These are phyloP conservation scores for Aspergillus carbonarius DNA, from an alignment of 2,329 filamentous ascomycete species.

Conservation along the genomic window DNA sequence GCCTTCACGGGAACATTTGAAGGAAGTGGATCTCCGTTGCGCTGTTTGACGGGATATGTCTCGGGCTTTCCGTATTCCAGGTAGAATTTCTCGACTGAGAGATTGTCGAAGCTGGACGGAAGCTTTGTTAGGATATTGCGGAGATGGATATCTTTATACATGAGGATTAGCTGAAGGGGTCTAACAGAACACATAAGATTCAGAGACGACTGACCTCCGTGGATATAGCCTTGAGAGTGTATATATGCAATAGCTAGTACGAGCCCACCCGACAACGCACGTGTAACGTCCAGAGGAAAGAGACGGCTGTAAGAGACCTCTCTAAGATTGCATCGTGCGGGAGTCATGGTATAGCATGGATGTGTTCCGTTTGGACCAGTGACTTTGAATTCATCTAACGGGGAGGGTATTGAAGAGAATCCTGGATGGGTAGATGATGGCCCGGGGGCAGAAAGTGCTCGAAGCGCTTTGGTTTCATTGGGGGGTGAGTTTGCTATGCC, in stretches of 20 bases:
- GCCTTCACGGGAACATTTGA: constrained; percentile 29
- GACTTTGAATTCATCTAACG: constrained; percentile 26
- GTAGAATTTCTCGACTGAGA: constrained; percentile 34
- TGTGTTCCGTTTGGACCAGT: constrained; percentile 27
- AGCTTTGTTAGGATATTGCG: constrained; percentile 27
- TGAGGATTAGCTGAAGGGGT: background rate
- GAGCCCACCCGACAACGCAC: constrained; percentile 22
- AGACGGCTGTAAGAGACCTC: constrained; percentile 28
- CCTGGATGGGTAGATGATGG: background rate
- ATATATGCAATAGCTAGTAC: constrained; percentile 25
- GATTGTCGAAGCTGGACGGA: constrained; percentile 25
- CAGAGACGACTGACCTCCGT: constrained; percentile 25
- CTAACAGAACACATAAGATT: background rate
- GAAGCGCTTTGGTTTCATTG: constrained; percentile 17
- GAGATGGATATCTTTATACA: constrained; percentile 30
- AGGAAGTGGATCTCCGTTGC: constrained; percentile 24
- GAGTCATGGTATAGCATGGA: constrained; percentile 24
- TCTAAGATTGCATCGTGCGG: constrained; percentile 26
- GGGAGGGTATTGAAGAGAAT: constrained; percentile 4
- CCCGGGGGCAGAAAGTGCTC: background rate
- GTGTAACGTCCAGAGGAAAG: constrained; percentile 30
- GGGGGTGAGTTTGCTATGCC: constrained; percentile 16
- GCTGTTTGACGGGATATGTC: constrained; percentile 24
- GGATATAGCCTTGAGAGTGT: constrained; percentile 27
- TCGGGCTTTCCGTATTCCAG: constrained; percentile 31